phyloP scores from a whole-genome alignment of 192 early-diverging fungal genomes.

The Geranomyces michiganensis region DNA sequence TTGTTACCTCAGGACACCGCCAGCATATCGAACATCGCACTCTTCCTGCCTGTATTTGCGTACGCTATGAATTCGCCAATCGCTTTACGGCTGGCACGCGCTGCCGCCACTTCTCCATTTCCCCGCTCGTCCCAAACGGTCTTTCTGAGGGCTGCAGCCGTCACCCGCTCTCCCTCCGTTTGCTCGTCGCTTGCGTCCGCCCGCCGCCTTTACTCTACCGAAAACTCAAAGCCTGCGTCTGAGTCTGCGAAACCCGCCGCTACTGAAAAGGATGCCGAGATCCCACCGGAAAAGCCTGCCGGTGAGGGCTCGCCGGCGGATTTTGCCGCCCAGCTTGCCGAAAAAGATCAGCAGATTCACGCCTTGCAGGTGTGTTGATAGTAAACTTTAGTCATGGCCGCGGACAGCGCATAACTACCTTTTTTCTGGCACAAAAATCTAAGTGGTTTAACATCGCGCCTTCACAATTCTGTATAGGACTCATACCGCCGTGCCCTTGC shows the following conservation, averaged over 20 bases:
- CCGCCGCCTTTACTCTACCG: neutral
- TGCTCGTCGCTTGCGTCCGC: no score
- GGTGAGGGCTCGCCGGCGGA: neutral
- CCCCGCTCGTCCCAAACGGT: no score
- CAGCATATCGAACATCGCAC: no score
- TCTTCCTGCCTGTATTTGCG: no score
- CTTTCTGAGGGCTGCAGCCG: no score
- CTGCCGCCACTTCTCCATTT: no score
- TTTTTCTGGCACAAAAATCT: neutral
- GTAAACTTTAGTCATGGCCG: neutral
- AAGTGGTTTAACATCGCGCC: no score
- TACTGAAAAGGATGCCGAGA: neutral
- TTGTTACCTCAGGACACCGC: no score
- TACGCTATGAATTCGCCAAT: no score
- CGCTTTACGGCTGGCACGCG: no score
- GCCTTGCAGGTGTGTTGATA: constrained; percentile 66
- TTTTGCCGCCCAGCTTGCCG: constrained; percentile 31
- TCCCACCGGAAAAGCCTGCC: neutral
- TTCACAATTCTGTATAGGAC: constrained; percentile 70
- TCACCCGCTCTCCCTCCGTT: no score
- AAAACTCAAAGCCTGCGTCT: neutral
- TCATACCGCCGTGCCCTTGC: constrained; percentile 89
- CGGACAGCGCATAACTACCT: neutral
- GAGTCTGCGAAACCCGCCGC: neutral
- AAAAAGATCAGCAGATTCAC: constrained; percentile 81